Evolutionary conservation across 768 basidiomycete genomes (phyloP).

Genomic region (Cytidiella melzeri): DNA sequence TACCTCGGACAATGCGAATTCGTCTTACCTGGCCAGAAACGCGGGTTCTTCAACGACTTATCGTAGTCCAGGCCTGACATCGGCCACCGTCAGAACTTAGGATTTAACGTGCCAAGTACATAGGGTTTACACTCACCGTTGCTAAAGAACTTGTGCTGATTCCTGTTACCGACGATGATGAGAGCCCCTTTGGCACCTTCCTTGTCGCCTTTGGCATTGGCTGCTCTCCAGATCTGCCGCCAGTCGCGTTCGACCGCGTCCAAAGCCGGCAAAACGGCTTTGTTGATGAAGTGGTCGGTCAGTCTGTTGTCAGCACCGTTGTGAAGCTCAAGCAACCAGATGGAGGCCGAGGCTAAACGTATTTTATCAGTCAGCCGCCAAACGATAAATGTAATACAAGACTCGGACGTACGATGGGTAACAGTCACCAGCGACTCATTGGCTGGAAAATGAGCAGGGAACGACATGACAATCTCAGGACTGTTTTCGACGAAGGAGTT

Average conservation of each 20-base stretch:
- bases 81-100: too few relatives aligned
- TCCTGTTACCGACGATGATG: conserved; percentile 67
- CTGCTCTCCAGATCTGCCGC: conserved; percentile 45
- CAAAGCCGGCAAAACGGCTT: conserved; percentile 62
- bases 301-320: conserved; percentile 73
- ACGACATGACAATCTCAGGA: conserved; percentile 40
- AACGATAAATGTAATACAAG: neutral
- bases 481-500: too few relatives aligned
- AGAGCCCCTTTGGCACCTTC: conserved; percentile 61
- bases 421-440: conserved; percentile 55
- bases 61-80: conserved; percentile 57
- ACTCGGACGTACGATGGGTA: conserved; percentile 47
- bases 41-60: conserved; percentile 42
- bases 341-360: conserved; percentile 43
- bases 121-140: conserved; percentile 46
- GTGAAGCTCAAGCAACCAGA: conserved; percentile 80
- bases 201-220: conserved; percentile 38
- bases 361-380: neutral
- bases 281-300: conserved; percentile 48
- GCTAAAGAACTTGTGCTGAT: conserved; percentile 86
- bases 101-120: too few relatives aligned
- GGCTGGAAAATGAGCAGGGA: conserved; percentile 44
- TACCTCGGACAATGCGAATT: too few relatives aligned
- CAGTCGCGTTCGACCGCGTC: conserved; percentile 71
- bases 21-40: conserved; percentile 61